Evolutionary conservation across 805 yeast genomes (phyloP).

Genomic region (Brettanomyces bruxellensis): DNA sequence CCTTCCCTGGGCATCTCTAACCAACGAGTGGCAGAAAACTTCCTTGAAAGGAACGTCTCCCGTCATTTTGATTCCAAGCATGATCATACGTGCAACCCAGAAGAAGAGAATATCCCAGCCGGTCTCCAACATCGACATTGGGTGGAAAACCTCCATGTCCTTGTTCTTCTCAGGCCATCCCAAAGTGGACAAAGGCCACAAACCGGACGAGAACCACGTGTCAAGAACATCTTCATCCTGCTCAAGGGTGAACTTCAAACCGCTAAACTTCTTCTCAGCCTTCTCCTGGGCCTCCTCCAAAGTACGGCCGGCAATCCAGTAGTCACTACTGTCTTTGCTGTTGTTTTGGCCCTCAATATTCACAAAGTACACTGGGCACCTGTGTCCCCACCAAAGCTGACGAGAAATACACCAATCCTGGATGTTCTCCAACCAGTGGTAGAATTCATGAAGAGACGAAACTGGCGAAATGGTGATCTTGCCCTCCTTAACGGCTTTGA

Average conservation of each 20-base stretch:
- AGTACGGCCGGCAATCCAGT: constrained; percentile 88
- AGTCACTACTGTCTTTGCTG: constrained; percentile 51
- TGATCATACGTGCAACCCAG: constrained; percentile 97
- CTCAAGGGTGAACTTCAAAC: constrained; percentile 59
- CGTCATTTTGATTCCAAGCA: constrained; percentile 82
- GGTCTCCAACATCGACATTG: constrained; percentile 92
- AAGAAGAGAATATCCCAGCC: constrained; percentile 99
- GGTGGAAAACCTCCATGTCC: constrained; percentile 74
- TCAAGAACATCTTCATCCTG: constrained; percentile 98
- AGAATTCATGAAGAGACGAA: constrained; percentile 85
- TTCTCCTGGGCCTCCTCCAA: constrained; percentile 76
- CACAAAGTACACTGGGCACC: constrained; percentile 93
- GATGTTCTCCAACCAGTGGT: constrained; percentile 90
- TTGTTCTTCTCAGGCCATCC: constrained; percentile 84
- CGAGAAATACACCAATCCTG: constrained; percentile 99
- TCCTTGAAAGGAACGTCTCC: constrained; percentile 90
- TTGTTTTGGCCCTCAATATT: constrained; percentile 67
- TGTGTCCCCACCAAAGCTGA: constrained; percentile 89
- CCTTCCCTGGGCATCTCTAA: constrained; percentile 98
- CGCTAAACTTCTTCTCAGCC: constrained; percentile 69
- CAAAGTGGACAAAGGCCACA: constrained; percentile 95
- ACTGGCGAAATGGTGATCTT: constrained; percentile 76
- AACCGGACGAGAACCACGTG: constrained; percentile 97
- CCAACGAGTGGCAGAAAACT: constrained; percentile 96
- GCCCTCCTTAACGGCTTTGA: constrained; percentile 77